phyloP scores from a whole-genome alignment of 306 rosid genomes.

The Calophaca sinica region DNA sequence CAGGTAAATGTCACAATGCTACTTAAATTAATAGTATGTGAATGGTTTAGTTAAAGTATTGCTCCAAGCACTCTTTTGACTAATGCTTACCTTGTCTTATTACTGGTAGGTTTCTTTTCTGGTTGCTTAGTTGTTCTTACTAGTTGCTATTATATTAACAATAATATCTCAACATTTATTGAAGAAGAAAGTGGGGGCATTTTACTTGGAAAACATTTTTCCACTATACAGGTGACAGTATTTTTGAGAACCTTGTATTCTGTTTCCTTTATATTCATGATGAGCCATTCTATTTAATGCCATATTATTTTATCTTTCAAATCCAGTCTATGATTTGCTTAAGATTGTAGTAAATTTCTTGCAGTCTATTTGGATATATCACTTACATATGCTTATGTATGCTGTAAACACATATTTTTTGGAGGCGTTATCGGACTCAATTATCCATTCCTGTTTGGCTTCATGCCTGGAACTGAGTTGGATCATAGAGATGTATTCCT shows the following conservation, averaged over 20 bases:
- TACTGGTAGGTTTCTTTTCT: conserved; percentile 63
- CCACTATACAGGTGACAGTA: too few species aligned
- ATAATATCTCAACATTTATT: conserved; percentile 49
- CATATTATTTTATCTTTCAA: too few species aligned
- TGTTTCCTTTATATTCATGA: too few species aligned
- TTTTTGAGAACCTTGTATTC: not conserved
- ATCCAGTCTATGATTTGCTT: too few species aligned
- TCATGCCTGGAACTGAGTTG: conserved; percentile 74
- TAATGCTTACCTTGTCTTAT: conserved; percentile 35
- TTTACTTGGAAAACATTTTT: conserved; percentile 44
- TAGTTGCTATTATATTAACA: conserved; percentile 59
- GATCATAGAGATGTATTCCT: conserved; percentile 64
- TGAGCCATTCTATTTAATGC: too few species aligned
- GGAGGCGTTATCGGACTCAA: conserved; percentile 76
- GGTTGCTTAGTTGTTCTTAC: conserved; percentile 67
- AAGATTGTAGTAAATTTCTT: not conserved
- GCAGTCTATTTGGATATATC: conserved; percentile 74
- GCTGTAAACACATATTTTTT: conserved; percentile 68
- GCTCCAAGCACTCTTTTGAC: not conserved
- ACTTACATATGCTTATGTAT: conserved; percentile 75
- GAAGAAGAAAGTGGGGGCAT: conserved; percentile 53
- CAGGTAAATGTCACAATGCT: conserved; percentile 51
- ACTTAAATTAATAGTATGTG: not conserved
- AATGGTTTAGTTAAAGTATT: not conserved
- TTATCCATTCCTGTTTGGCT: conserved; percentile 79